These are phyloP conservation scores for Malbranchea cinnamomea DNA, from an alignment of 2,329 filamentous ascomycete genomes.

Conservation along the genomic window DNA sequence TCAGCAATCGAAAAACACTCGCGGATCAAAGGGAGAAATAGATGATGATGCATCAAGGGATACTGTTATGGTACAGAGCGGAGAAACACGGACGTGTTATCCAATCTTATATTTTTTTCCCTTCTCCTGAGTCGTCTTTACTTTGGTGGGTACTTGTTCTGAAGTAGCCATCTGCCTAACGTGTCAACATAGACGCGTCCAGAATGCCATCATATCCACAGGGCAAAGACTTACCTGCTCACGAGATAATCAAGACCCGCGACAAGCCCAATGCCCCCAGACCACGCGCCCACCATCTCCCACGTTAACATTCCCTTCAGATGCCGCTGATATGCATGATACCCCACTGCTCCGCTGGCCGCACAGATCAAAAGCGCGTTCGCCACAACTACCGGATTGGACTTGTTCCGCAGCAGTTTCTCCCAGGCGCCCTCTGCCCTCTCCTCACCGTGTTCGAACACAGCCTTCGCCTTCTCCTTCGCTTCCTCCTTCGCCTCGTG, in stretches of 20 bases:
- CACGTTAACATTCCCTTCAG: slow-evolving; percentile 30
- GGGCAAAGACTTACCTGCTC: slow-evolving; percentile 33
- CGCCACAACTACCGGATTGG: slow-evolving; percentile 33
- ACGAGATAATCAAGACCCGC: slow-evolving; percentile 33
- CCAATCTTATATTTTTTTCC: too few relatives aligned
- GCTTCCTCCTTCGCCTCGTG: slow-evolving; percentile 15
- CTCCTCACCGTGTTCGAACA: slow-evolving; percentile 13
- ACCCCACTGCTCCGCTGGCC: slow-evolving; percentile 28
- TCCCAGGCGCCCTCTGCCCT: slow-evolving; percentile 15
- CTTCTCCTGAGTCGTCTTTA: slow-evolving; percentile 13
- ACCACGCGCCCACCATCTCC: slow-evolving; percentile 28
- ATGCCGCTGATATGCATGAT: slow-evolving; percentile 34
- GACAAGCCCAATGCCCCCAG: slow-evolving; percentile 29
- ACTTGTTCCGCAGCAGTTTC: slow-evolving; percentile 24
- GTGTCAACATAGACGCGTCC: too few relatives aligned
- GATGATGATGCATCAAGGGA: too few relatives aligned
- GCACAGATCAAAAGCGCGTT: slow-evolving; percentile 31
- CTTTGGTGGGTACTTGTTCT: slow-evolving; percentile 37
- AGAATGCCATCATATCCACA: neutral
- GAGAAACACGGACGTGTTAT: too few relatives aligned
- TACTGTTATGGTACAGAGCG: too few relatives aligned
- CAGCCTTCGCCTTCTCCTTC: slow-evolving; percentile 19
- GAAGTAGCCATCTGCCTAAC: slow-evolving; percentile 31
- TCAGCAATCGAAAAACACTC: too few relatives aligned
- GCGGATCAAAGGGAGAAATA: too few relatives aligned